Base-by-base conservation (phyloP, 768 basidiomycete species). In the Tulasnella sp. region DNA sequence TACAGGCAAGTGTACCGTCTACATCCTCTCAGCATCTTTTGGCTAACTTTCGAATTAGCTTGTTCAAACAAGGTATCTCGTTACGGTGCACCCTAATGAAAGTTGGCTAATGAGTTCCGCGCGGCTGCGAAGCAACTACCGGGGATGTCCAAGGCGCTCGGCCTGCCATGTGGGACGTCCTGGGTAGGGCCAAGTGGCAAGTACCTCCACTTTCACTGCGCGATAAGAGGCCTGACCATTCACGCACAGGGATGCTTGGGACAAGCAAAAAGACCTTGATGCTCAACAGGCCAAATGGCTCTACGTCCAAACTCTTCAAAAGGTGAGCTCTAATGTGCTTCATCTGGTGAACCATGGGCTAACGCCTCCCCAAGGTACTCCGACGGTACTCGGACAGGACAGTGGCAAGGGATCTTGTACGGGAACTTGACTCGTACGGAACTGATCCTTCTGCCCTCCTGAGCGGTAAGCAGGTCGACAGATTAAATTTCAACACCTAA, bases 141-240 rank as follows among this genome's bases (percentile, higher is more conserved):
- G 96, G 96, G 37, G 95, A 98, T 85, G 93, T 96, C 71, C 88
- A 89, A 73, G 85, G 89, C 11, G 85, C 91, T 18, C 88, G 96
- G 51, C 96, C 96, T 16, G 92, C 92, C 13, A 90, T 98, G 15
- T 94, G 91, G 86, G 96, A 98, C 83, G 91, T 97, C 90, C 86
- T 98, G 9, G 94, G 93, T 57, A 87, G 95, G 81, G 95, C 96
- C 29, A 98, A 98, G 86, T 98, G 96, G 96, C 94, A 80, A 35
- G 87, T 81, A 3, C n/a, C 23, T 51, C 51, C 10, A 10, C 51
- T 23, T 23, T 6, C 40, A n/a, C n/a, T 79, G 39, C 75, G 18
- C 72, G 79, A 42, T 35, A 51, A n/a, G 20, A 48, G 15, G 35
- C 75, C 29, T 13, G 26, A 39, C 23, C 11, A 9, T 35, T 9